A percentile compares a stretch with the other conserved stretches of the same genome.
phyloP scores from a whole-genome alignment of 2,329 filamentous ascomycete species.

The Colletotrichum higginsianum region DNA sequence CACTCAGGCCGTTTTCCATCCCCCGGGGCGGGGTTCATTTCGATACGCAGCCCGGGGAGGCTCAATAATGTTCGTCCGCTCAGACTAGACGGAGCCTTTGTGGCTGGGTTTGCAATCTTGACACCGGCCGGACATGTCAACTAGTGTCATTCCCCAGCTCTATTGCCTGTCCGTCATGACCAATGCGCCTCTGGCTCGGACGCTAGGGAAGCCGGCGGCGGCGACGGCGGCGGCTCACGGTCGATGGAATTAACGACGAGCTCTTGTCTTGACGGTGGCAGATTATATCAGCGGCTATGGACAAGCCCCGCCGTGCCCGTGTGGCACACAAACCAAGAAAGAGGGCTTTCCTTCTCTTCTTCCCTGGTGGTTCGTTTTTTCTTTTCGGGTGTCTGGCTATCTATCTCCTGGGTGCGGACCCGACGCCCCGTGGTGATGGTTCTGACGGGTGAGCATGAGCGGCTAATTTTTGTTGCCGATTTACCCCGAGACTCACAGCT shows the following conservation, averaged over 20 bases:
- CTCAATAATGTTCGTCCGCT: constrained; percentile 23
- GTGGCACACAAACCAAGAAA: constrained; percentile 3
- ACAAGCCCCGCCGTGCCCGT: constrained; percentile 5
- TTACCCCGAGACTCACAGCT: neutral
- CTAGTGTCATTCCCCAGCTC: neutral
- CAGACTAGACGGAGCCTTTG: constrained; percentile 7
- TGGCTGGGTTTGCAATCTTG: constrained; percentile 32
- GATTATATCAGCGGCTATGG: constrained; percentile 7
- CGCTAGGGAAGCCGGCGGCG: constrained; percentile 16
- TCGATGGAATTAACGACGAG: neutral
- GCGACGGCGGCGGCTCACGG: constrained; percentile 7
- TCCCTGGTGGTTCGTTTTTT: too few relatives aligned
- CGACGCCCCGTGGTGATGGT: neutral
- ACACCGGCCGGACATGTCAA: constrained; percentile 5
- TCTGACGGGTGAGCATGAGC: neutral
- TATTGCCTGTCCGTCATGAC: neutral
- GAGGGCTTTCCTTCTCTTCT: neutral
- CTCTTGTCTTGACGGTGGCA: constrained; percentile 5
- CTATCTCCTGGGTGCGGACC: neutral
- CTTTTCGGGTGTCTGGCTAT: too few relatives aligned
- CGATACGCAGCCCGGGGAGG: constrained; percentile 7
- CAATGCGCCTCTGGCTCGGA: constrained; percentile 15
- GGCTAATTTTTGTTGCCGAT: neutral
- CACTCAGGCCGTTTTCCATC: neutral
- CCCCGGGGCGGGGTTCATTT: neutral